Evolutionary conservation across 2,329 filamentous ascomycete genomes (phyloP), one percentile per base, ranked within the genome.

Genomic region (Torrubiellomyces zombiae): DNA sequence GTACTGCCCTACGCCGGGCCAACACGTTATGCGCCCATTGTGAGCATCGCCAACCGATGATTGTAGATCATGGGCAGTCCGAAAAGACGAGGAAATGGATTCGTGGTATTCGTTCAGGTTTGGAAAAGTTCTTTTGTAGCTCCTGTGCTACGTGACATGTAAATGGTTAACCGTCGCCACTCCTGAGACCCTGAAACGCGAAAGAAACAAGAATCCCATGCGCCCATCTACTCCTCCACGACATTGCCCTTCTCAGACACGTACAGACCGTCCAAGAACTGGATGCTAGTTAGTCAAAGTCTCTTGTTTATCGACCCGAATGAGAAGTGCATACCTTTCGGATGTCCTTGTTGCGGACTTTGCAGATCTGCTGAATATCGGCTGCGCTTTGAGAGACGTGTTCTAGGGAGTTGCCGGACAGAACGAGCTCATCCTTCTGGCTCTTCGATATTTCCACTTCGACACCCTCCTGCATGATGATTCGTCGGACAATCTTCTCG

Each of bases 301-400:
- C n/a, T 9, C 20, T 23, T 20, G 23, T 4, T 22, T 22, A 13
- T 9, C 24, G 22, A 21, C 6, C 7, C 11, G 19, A 11, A 10
- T 15, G 18, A 9, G 6, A 9, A 9, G 18, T 14, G 13, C 61
- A 43, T 53, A 83, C 78, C 79, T 94, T 94, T 68, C 91, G 83
- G 70, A 98, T 98, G 93, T 98, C 89, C 83, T 98, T 98, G 81
- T 98, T 98, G 61, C 83, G 76, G 62, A 98, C 89, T 65, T 75
- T 75, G 83, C 89, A 98, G 64, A 89, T 85, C 66, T 98, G 89
- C 72, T 98, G 89, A 59, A 98, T 94, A 60, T 98, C 89, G 62
- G 89, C 89, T 43, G 89, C 89, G 54, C 76, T 83, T 69, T 98
- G 89, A 51, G 89, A 98, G 42, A 98, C 89, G 55, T 75, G 74